Conservation (phyloP, 495 filamentous ascomycete genomes). For the Aspergillus sclerotiicarbonarius region DNA sequence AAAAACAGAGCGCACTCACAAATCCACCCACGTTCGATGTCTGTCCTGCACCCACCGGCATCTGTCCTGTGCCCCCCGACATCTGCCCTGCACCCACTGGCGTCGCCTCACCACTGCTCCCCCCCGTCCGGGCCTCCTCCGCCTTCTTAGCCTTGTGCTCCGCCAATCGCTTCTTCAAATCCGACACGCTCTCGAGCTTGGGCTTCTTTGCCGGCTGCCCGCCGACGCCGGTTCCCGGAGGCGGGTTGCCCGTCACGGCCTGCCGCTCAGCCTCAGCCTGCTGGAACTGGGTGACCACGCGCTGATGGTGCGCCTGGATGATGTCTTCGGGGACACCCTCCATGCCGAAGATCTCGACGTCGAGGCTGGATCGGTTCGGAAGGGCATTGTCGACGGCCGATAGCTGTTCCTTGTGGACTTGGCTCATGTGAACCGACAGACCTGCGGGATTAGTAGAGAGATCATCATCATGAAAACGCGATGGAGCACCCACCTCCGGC, state of each 20-base stretch:
- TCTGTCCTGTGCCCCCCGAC: conserved; percentile 36
- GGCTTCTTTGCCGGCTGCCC: conserved; percentile 69
- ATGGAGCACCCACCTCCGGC: conserved; percentile 73
- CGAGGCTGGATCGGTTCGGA: conserved; percentile 73
- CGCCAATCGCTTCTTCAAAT: conserved; percentile 78
- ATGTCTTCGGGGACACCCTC: conserved; percentile 92
- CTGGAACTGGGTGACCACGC: conserved; percentile 78
- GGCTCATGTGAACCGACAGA: conserved; percentile 93
- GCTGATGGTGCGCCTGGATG: conserved; percentile 75
- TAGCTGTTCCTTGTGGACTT: conserved; percentile 93
- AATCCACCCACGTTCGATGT: conserved; percentile 53
- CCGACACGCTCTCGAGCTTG: conserved; percentile 71
- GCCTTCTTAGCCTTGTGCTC: conserved; percentile 72
- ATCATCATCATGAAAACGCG: neutral
- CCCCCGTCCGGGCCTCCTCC: conserved; percentile 57
- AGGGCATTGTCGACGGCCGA: conserved; percentile 87
- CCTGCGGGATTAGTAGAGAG: conserved; percentile 46
- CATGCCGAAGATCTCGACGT: conserved; percentile 97
- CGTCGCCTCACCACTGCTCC: conserved; percentile 60
- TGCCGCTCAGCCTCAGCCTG: conserved; percentile 80
- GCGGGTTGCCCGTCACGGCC: conserved; percentile 78
- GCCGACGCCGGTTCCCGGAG: conserved; percentile 53
- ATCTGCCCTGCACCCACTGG: conserved; percentile 42
- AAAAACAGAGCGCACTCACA: conserved; percentile 45
- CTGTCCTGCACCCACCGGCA: conserved; percentile 53